A percentile compares a stretch with the other conserved stretches of the same genome.
Evolutionary conservation across 139 green algal genomes (phyloP).

Genomic region (Desmodesmus armatus): DNA sequence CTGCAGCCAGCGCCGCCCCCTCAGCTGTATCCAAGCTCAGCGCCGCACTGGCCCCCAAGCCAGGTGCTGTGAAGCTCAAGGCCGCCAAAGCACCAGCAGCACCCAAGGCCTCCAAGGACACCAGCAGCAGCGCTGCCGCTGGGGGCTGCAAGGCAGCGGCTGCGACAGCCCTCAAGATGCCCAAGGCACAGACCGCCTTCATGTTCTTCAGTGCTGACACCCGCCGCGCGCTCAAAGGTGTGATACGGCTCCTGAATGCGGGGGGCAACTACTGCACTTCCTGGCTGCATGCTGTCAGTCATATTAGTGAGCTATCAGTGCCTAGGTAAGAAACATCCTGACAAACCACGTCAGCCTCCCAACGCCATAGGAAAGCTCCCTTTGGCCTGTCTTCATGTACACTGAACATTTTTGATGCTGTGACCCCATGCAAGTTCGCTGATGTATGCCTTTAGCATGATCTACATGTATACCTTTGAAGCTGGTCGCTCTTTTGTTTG

Average conservation of each 20-base stretch:
- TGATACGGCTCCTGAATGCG: neutral
- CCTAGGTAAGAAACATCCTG: neutral
- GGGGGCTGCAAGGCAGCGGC: neutral
- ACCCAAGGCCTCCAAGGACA: neutral
- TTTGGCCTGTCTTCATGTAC: too few relatives aligned
- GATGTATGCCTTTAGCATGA: too few relatives aligned
- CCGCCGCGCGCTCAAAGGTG: slow-evolving; percentile 14
- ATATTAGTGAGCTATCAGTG: neutral
- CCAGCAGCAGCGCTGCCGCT: neutral
- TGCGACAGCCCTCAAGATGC: neutral
- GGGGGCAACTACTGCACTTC: neutral
- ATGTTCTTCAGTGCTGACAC: slow-evolving; percentile 34
- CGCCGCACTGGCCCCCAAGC: too few relatives aligned
- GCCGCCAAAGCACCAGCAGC: neutral
- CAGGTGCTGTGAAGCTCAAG: too few relatives aligned
- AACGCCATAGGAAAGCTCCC: too few relatives aligned
- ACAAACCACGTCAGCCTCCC: neutral
- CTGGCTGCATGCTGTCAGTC: neutral
- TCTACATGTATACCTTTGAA: too few relatives aligned
- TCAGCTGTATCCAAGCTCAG: slow-evolving; percentile 5
- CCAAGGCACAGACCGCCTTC: slow-evolving; percentile 22
- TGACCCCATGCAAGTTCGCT: too few relatives aligned
- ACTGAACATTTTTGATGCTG: too few relatives aligned
- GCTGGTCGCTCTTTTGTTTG: too few relatives aligned
- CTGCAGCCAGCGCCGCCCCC: neutral